A percentile compares a stretch with the other conserved stretches of the same genome.
Evolutionary conservation across 345 rosid species (phyloP).

Genomic region (Iberis pinnata): DNA sequence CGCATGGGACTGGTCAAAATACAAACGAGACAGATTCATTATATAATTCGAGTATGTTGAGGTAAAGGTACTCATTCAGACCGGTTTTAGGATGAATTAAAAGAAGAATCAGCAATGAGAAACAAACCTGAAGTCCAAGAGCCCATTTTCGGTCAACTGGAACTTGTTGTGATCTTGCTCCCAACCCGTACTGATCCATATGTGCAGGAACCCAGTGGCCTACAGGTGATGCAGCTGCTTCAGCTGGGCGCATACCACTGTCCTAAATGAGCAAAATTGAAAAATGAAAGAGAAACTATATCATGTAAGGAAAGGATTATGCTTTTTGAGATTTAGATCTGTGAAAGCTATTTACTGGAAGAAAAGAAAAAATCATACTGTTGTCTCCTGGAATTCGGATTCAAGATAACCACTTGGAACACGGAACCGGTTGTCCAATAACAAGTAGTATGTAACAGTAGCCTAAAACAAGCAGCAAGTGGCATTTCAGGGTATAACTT

Average conservation of each 20-base stretch:
- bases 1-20: conserved; percentile 55
- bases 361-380: conserved; percentile 39
- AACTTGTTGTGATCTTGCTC: conserved; percentile 44
- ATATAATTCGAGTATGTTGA: background rate
- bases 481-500: conserved; percentile 14
- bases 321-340: background rate
- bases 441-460: conserved; percentile 84
- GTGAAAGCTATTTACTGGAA: background rate
- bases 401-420: conserved; percentile 71
- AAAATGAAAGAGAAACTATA: background rate
- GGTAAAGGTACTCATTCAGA: background rate
- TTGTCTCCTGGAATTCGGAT: conserved; percentile 66
- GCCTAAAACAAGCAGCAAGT: conserved; percentile 48
- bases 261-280: conserved; percentile 39
- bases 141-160: conserved; percentile 78
- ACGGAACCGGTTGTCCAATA: conserved; percentile 69
- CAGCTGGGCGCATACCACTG: conserved; percentile 50
- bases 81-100: background rate
- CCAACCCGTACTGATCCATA: conserved; percentile 63
- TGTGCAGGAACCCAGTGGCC: conserved; percentile 57
- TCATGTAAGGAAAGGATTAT: background rate
- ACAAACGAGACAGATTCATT: background rate
- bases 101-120: background rate
- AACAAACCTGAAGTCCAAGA: conserved; percentile 83
- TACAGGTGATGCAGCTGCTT: conserved; percentile 48